These are phyloP conservation scores for Albizia julibrissin DNA, from an alignment of 306 rosid species.

Conservation along the genomic window DNA sequence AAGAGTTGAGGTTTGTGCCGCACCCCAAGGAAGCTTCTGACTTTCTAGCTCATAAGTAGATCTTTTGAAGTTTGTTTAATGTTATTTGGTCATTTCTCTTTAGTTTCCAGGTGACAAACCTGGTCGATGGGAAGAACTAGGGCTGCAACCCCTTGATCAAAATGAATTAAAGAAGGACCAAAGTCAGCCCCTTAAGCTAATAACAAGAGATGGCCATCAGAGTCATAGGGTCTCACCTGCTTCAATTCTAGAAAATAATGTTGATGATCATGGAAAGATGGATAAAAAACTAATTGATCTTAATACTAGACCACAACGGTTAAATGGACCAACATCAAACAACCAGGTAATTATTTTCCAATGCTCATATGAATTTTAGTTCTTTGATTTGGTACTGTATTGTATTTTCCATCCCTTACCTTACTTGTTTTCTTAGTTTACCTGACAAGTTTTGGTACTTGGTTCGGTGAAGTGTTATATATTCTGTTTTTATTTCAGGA, in stretches of 20 bases:
- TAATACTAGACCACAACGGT: slow-evolving; percentile 49
- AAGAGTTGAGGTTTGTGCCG: slow-evolving; percentile 58
- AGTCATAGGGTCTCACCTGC: slow-evolving; percentile 37
- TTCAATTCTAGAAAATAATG: slow-evolving; percentile 38
- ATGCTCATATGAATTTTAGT: not conserved
- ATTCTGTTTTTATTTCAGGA: slow-evolving; percentile 28
- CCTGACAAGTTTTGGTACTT: slow-evolving; percentile 3
- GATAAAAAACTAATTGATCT: slow-evolving; percentile 53
- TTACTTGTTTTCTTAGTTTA: not conserved
- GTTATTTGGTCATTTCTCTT: slow-evolving; percentile 20
- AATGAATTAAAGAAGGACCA: slow-evolving; percentile 39
- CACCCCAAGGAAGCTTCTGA: slow-evolving; percentile 13
- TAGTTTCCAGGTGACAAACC: slow-evolving; percentile 60
- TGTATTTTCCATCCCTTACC: not conserved
- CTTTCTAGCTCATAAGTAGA: not conserved
- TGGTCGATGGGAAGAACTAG: slow-evolving; percentile 41
- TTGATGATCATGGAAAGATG: slow-evolving; percentile 36
- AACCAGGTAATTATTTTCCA: slow-evolving; percentile 42
- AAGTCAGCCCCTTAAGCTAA: slow-evolving; percentile 35
- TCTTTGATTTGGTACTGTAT: not conserved
- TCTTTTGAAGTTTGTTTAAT: slow-evolving; percentile 27
- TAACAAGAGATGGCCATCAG: slow-evolving; percentile 32
- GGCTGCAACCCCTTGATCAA: slow-evolving; percentile 40
- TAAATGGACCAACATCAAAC: slow-evolving; percentile 41
- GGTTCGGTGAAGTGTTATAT: slow-evolving; percentile 3